Evolutionary conservation across 1,284 basidiomycete genomes (phyloP), one percentile per base, ranked within the genome.

Genomic region (Apiotrichum gracile): DNA sequence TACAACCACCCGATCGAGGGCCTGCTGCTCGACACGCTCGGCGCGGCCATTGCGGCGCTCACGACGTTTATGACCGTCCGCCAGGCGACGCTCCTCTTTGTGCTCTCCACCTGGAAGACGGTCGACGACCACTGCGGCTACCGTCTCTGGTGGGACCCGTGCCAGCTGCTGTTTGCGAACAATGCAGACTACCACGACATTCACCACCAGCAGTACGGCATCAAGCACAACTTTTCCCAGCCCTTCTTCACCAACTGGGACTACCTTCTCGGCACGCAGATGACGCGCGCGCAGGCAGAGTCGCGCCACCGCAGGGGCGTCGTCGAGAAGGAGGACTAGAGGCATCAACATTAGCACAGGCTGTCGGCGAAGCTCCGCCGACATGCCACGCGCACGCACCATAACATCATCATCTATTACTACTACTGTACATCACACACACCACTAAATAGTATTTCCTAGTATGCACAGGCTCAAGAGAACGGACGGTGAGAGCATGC

Each of bases 1-100:
- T 99, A 99, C 81, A 98, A 98, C 75, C 94, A 98, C 70, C 93
- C 93, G 0, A 65, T 98, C 41, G 96, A 99, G 69, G 93, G 93
- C 1, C 85, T 99, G 64, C 62, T 97, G 1, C 81, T 99, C 60
- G 96, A 99, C 74, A 84, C 86, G 3, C 75, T 88, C 26, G 91
- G 94, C 42, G 86, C 89, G 0, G 84, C 77, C 9, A 61, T 97
- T 21, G 89, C 92, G 0, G 87, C 97, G 67, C 69, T 78, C 19
- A 31, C 84, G 8, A 80, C 87, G 0, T 71, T 80, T 13, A 86
- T 98, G 82, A 84, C 83, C 17, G 80, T 86, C 4, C 85, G 96
- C 10, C 89, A 93, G 72, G 85, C 89, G n/a, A 83, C 84, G 53
- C 66, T 97, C 44, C 80, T 97, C 52, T 98, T 97, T 71, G 78